Evolutionary conservation across 2,329 filamentous ascomycete genomes (phyloP), one percentile per base, ranked within the genome.

Genomic region (Podosphaera xanthii): DNA sequence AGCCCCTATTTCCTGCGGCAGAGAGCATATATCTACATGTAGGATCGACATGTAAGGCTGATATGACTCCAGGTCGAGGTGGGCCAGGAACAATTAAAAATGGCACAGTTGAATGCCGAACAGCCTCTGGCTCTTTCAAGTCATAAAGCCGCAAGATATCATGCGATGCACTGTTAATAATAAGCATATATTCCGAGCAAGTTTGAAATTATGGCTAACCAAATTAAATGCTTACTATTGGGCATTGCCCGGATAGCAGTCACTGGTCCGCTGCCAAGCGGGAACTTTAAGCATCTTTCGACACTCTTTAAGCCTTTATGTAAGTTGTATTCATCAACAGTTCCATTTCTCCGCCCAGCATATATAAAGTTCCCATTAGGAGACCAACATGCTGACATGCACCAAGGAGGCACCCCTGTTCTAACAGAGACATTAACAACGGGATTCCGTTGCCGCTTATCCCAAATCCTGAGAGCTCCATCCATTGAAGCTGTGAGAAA

Each of bases 51-150:
- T 91, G 92, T 8, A 97, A 73, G 61, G 85, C 82, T 0, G 85
- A 87, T 49, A 96, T 91, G 49, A 94, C 87, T 52, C 91, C 91
- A 0, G 90, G 90, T 14, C 88, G 70, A 0, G 81, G 81, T 0
- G 81, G 92, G 0, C 92, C 92, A 0, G 92, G 92, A 33, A 98
- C 84, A 64, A 98, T 96, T n/a, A 95, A 77, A 70, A 97, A 98
- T 0, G 92, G 92, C 0, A 94, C 88, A 0, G 84, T 83, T 0
- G 87, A 86, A 68, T 88, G 84, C 66, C 83, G 87, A 46, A 77
- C 75, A 33, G 78, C 76, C 38, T 80, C 77, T 58, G 63, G 61
- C 49, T 86, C 80, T 53, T 81, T 81, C 22, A 97, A 75, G 68
- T 98, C 92, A 69, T 97, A 98, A 0, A 98, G 77, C 2, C 92